phyloP scores from a whole-genome alignment of 2,329 filamentous ascomycete species.

The Orbilia oligospora region DNA sequence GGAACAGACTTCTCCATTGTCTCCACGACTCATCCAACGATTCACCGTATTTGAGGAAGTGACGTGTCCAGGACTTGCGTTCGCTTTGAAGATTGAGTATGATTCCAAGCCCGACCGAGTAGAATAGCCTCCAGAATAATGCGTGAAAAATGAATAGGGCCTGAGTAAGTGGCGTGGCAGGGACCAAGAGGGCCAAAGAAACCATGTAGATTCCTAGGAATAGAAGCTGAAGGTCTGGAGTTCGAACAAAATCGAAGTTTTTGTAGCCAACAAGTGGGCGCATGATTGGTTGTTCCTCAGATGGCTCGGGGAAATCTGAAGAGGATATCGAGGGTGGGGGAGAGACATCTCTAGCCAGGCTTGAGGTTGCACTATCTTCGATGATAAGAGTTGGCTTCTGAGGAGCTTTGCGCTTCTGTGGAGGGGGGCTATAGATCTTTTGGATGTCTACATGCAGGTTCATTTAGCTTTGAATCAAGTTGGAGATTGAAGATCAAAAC shows the following conservation, averaged over 20 bases:
- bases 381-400: slow-evolving; percentile 61
- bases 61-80: slow-evolving; percentile 93
- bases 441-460: slow-evolving; percentile 80
- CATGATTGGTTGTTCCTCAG: slow-evolving; percentile 66
- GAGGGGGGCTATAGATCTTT: slow-evolving; percentile 93
- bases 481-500: not conserved
- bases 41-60: slow-evolving; percentile 97
- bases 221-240: slow-evolving; percentile 66
- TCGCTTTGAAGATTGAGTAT: slow-evolving; percentile 88
- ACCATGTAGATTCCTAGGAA: slow-evolving; percentile 75
- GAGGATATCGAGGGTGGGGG: slow-evolving; percentile 65
- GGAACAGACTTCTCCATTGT: slow-evolving; percentile 97
- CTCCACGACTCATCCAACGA: slow-evolving; percentile 92
- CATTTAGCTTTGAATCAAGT: not conserved
- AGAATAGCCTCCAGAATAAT: slow-evolving; percentile 88
- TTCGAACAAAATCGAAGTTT: slow-evolving; percentile 77
- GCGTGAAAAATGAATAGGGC: slow-evolving; percentile 86
- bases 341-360: slow-evolving; percentile 43
- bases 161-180: slow-evolving; percentile 81
- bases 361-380: slow-evolving; percentile 66
- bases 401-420: slow-evolving; percentile 75
- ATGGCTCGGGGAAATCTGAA: slow-evolving; percentile 25
- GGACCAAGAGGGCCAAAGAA: slow-evolving; percentile 80
- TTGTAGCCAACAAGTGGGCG: slow-evolving; percentile 84
- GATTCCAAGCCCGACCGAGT: slow-evolving; percentile 86